Evolutionary conservation across 1,139 yeast species (phyloP), one percentile per base, ranked within the genome.

Genomic region (Saccharomyces hybrid): DNA sequence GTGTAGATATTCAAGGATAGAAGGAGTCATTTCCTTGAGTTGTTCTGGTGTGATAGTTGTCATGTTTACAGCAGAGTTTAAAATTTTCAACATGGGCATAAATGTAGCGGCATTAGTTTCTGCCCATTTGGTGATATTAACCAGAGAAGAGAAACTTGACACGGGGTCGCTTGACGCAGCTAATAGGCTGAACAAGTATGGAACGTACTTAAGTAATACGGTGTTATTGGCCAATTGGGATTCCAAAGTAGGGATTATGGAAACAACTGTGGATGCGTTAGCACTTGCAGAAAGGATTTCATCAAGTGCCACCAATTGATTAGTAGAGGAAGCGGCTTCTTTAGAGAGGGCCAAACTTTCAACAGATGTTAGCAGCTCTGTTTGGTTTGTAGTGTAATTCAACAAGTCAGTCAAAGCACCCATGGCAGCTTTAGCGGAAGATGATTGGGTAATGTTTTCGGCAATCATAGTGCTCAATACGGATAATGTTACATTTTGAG

Each of bases 61-160:
- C 27, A 55, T 31, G 1, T 49, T 42, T 13, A 54, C 49, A 25
- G 68, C 69, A 16, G 54, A 52, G 3, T 52, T 32, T 49, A 69
- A 55, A 11, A 69, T 54, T 7, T 54, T 44, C 20, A 66, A 44
- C 27, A 67, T 55, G 47, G 71, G 69, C 11, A 56, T 13, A 48
- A 69, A 61, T 25, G 63, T 52, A 6, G 62, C 57, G 16, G 67
- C 34, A 48, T 69, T 61, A 8, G 59, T 49, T 28, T 60, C 54
- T 26, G 70, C 68, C 57, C 65, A 62, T 2, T 59, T 47, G 42
- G 69, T 61, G 48, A 68, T 59, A n/a, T 61, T 57, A 20, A 62
- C 47, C 53, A 68, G 57, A 28, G 68, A 61, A 14, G 57, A 46
- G 54, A 70, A 63, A 26, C 71, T 60, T 4, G 54, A 53, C 4